Evolutionary conservation across 371 early-diverging fungal genomes (phyloP).

Genomic region (Rozella allomycis): DNA sequence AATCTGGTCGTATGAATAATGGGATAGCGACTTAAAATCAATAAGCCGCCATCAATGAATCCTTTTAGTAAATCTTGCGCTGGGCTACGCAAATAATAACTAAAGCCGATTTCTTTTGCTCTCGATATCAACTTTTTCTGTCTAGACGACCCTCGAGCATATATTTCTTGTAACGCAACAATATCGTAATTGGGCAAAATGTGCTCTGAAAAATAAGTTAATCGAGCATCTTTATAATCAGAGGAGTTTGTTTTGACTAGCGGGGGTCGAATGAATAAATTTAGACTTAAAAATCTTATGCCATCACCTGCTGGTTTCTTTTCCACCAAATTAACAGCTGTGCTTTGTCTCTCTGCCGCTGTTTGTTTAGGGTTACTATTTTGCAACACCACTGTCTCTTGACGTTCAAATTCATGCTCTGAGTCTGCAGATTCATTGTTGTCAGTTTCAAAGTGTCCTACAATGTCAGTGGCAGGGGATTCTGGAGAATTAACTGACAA

Average conservation of each 20-base stretch:
- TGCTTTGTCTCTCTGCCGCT: too few relatives aligned
- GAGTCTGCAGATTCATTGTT: too few relatives aligned
- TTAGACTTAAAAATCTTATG: slow-evolving; percentile 53
- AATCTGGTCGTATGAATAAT: slow-evolving; percentile 28
- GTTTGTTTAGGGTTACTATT: too few relatives aligned
- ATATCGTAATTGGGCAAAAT: slow-evolving; percentile 46
- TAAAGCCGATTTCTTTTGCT: slow-evolving; percentile 43
- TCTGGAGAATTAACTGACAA: too few relatives aligned
- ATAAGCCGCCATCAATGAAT: slow-evolving; percentile 53
- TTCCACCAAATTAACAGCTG: too few relatives aligned
- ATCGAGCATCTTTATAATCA: slow-evolving; percentile 50
- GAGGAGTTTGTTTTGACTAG: slow-evolving; percentile 41
- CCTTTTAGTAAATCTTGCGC: slow-evolving; percentile 33
- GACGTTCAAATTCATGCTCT: too few relatives aligned
- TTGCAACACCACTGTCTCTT: too few relatives aligned
- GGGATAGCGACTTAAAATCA: slow-evolving; percentile 45
- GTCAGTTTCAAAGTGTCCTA: too few relatives aligned
- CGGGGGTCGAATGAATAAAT: slow-evolving; percentile 67
- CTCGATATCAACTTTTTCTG: slow-evolving; percentile 21
- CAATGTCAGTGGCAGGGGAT: too few relatives aligned
- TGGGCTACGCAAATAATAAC: slow-evolving; percentile 26
- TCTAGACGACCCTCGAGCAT: slow-evolving; percentile 38
- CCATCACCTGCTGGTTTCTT: too few relatives aligned
- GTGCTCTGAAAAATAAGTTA: slow-evolving; percentile 35
- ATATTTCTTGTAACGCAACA: slow-evolving; percentile 59